A percentile compares a stretch with the other conserved stretches of the same genome.
Evolutionary conservation across 495 filamentous ascomycete species (phyloP).

Genomic region (Penicillium fimorum): DNA sequence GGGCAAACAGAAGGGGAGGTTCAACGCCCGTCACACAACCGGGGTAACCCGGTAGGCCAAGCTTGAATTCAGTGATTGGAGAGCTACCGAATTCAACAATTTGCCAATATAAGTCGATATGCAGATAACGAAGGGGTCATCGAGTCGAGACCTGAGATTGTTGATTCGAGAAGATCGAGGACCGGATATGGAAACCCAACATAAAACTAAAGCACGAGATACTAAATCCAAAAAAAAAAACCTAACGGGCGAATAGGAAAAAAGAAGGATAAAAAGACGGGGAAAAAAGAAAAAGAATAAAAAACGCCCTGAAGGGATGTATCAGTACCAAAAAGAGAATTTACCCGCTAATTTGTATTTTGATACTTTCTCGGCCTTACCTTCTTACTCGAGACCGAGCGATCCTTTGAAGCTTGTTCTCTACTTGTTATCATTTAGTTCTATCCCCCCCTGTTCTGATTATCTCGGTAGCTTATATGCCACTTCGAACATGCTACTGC

Average conservation of each 20-base stretch:
- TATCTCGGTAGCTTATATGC: background rate
- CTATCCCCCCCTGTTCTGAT: background rate
- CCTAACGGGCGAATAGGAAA: too few species aligned
- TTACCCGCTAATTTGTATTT: too few species aligned
- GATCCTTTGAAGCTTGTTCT: too few species aligned
- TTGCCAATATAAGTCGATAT: constrained; percentile 12
- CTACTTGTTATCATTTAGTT: too few species aligned
- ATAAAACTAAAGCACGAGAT: background rate
- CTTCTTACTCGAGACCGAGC: too few species aligned
- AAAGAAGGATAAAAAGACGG: background rate
- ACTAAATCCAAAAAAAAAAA: background rate
- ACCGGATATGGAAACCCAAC: background rate
- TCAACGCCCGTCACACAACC: constrained; percentile 23
- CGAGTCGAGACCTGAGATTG: constrained; percentile 5
- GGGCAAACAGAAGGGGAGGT: constrained; percentile 18
- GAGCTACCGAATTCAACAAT: background rate
- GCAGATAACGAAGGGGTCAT: constrained; percentile 9
- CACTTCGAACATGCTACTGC: background rate
- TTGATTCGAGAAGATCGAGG: background rate
- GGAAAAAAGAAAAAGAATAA: background rate
- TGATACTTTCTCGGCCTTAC: too few species aligned
- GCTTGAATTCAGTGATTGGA: constrained; percentile 19
- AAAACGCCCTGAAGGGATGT: background rate
- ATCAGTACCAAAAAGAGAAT: background rate
- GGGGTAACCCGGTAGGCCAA: constrained; percentile 25